These are phyloP conservation scores for Trichopus zeylanicus DNA, from an alignment of 116 monocot species.

Conservation along the genomic window DNA sequence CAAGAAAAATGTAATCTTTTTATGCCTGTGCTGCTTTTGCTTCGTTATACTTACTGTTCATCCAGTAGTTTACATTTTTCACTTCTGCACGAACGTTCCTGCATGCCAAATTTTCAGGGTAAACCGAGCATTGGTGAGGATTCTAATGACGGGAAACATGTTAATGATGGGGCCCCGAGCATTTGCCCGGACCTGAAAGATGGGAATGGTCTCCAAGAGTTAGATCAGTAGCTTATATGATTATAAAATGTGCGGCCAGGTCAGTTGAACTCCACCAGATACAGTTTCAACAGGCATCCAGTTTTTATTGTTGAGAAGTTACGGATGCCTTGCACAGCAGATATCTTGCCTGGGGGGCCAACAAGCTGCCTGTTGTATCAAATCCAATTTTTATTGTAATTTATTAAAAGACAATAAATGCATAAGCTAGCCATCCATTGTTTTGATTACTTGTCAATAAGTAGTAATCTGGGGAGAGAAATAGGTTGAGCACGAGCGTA, in stretches of 20 bases:
- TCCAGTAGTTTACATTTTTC: too few relatives aligned
- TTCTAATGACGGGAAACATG: conserved; percentile 13
- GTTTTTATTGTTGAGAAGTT: not conserved
- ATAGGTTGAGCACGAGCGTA: too few relatives aligned
- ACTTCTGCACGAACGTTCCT: not conserved
- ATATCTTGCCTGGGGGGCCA: too few relatives aligned
- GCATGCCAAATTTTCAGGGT: conserved; percentile 14
- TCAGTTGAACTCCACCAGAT: not conserved
- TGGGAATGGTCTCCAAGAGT: conserved; percentile 19
- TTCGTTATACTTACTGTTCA: not conserved
- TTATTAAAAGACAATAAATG: not conserved
- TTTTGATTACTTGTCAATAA: not conserved
- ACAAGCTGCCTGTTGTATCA: not conserved
- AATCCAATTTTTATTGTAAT: not conserved
- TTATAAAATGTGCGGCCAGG: not conserved
- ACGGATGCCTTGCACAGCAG: not conserved
- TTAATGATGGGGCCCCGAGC: conserved; percentile 15
- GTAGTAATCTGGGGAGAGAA: too few relatives aligned
- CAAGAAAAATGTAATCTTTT: too few relatives aligned
- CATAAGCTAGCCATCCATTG: not conserved
- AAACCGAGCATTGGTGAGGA: conserved; percentile 32
- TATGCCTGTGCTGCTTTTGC: too few relatives aligned
- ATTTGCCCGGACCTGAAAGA: conserved; percentile 3
- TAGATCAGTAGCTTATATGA: conserved; percentile 3
- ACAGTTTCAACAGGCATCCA: not conserved